These are phyloP conservation scores for Dryas integrifolia DNA, from an alignment of 331 rosid genomes.

Conservation along the genomic window DNA sequence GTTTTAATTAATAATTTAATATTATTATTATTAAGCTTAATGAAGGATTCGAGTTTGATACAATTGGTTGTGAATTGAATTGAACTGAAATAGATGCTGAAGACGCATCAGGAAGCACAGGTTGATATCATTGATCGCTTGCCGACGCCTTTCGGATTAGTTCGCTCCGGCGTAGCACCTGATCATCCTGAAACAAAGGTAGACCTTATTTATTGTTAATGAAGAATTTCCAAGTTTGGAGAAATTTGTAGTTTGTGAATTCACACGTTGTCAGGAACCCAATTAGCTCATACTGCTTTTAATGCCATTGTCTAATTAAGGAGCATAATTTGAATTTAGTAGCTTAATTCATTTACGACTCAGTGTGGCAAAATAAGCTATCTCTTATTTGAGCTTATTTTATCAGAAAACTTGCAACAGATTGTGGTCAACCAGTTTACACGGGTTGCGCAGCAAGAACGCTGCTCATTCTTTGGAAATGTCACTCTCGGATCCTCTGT, in stretches of 20 bases:
- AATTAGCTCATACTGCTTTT: not conserved
- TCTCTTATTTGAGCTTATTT: slow-evolving; percentile 43
- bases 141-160: slow-evolving; percentile 85
- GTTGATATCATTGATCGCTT: slow-evolving; percentile 84
- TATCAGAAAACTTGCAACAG: slow-evolving; percentile 69
- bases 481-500: slow-evolving; percentile 64
- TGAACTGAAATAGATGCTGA: slow-evolving; percentile 53
- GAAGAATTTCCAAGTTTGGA: not conserved
- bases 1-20: not conserved
- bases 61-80: slow-evolving; percentile 12
- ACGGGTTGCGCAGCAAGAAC: slow-evolving; percentile 54
- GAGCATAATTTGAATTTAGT: not conserved
- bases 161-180: slow-evolving; percentile 91
- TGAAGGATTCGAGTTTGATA: not conserved
- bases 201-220: not conserved
- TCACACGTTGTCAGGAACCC: not conserved
- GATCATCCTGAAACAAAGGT: slow-evolving; percentile 99
- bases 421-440: slow-evolving; percentile 80
- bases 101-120: slow-evolving; percentile 57
- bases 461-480: slow-evolving; percentile 71
- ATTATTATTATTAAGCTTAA: too few species aligned
- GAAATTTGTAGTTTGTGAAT: not conserved
- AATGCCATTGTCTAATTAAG: not conserved
- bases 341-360: not conserved
- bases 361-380: slow-evolving; percentile 12